Conservation (phyloP, 495 filamentous ascomycete genomes). For the Tricharina praecox region DNA sequence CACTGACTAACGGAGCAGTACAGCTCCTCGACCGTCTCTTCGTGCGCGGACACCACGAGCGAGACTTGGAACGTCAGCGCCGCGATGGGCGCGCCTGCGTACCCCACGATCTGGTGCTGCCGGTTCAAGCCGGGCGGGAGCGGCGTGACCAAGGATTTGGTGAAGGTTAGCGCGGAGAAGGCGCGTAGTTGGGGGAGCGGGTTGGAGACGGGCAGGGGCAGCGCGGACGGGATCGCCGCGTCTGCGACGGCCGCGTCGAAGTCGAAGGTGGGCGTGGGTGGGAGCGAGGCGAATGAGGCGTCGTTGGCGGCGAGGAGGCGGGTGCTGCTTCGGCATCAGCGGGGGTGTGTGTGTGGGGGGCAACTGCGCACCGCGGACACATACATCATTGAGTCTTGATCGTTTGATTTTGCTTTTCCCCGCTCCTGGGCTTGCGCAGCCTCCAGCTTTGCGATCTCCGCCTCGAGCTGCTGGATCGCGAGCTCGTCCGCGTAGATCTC, state of each 20-base stretch:
- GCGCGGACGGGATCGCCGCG: conserved; percentile 12
- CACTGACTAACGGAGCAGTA: conserved; percentile 9
- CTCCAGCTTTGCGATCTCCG: background rate
- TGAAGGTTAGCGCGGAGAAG: conserved; percentile 20
- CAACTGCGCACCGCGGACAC: background rate
- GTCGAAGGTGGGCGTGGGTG: background rate
- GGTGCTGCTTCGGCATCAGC: conserved; percentile 1
- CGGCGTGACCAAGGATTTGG: conserved; percentile 4
- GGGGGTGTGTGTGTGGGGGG: background rate
- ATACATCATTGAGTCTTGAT: background rate
- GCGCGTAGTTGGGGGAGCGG: conserved; percentile 10
- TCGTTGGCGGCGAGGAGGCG: conserved; percentile 16
- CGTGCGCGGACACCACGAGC: conserved; percentile 5
- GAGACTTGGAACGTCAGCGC: conserved; percentile 14
- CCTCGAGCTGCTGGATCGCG: background rate
- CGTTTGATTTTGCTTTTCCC: background rate
- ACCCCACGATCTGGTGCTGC: conserved; percentile 11
- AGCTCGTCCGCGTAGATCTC: background rate
- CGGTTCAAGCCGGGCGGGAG: conserved; percentile 6
- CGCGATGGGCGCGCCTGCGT: conserved; percentile 1
- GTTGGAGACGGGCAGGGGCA: conserved; percentile 5
- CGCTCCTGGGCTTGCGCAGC: background rate
- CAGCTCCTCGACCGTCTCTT: background rate
- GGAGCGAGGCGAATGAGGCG: conserved; percentile 12
- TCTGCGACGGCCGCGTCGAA: background rate